A percentile compares a stretch with the other conserved stretches of the same genome.
phyloP scores from a whole-genome alignment of 1,284 basidiomycete species.

The Vanrija sp. region DNA sequence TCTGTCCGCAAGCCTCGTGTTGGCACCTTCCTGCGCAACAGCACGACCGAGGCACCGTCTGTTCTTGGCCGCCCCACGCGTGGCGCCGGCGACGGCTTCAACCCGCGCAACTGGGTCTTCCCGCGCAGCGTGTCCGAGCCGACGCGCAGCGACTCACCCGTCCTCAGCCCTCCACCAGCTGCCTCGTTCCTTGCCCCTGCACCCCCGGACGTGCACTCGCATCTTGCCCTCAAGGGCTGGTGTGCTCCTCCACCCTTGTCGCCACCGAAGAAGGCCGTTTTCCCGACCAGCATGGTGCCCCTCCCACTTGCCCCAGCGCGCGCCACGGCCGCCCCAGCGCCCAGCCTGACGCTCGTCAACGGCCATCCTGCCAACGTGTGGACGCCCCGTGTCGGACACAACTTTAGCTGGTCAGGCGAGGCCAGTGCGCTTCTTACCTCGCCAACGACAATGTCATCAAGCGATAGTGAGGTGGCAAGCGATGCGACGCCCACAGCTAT shows the following conservation, averaged over 20 bases:
- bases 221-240: constrained; percentile 41
- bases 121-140: constrained; percentile 17
- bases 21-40: not conserved
- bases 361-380: constrained; percentile 37
- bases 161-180: constrained; percentile 23
- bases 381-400: constrained; percentile 11
- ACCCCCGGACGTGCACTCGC: constrained; percentile 40
- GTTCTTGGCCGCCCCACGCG: not conserved
- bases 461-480: constrained; percentile 13
- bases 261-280: constrained; percentile 24
- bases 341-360: constrained; percentile 29
- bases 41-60: not conserved
- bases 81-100: constrained; percentile 7
- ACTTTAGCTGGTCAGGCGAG: constrained; percentile 41
- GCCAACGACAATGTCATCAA: not conserved
- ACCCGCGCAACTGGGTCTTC: constrained; percentile 35
- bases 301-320: constrained; percentile 8
- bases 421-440: too few species aligned
- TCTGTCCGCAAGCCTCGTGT: constrained; percentile 17
- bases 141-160: not conserved
- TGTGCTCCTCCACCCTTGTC: constrained; percentile 48
- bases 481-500: constrained; percentile 30
- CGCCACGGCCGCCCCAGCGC: not conserved
- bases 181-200: constrained; percentile 38
- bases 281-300: too few species aligned